Base-by-base conservation (phyloP, 129 eudicot genomes). In the Chrysanthemum seticuspe region DNA sequence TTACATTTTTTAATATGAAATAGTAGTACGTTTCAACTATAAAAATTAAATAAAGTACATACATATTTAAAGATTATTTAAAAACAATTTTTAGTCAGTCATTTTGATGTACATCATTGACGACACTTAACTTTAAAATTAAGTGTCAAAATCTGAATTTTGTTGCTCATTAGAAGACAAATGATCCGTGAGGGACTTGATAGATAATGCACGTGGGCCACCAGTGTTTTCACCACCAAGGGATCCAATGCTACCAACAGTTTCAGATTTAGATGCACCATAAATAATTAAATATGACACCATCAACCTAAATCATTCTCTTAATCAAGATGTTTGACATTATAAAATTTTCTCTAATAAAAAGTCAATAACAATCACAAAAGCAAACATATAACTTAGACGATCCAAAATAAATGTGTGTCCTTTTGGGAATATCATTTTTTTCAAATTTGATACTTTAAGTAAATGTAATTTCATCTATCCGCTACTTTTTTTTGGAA, bases 151-250 rank as follows among this genome's bases (percentile, higher is more conserved):
- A 69, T 29, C 5, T 13, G 4, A 2, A 47, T 45, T 12, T 13
- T 54, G 56, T 34, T 18, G 57, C 9, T 57, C 66, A 71, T 58
- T 71, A 34, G 44, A 72, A 72, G 67, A 72, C 76, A 72, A 72
- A 72, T 72, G 76, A 72, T 72, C 76, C 76, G 76, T 72, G 68
- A 72, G 68, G 57, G 76, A 25, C 76, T 59, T 31, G 54, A 72
- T 72, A 58, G 68, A 72, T 49, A 49, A 18, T 67, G 57, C 72
- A 67, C 76, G 45, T 72, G 76, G 76, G 55, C 76, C 76, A 44
- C 66, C 67, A 72, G 51, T 66, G 71, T 66, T 66, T 64, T 66
- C 58, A 67, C 72, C 13, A 66, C 40, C 75, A 21, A 72, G 60
- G 76, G 58, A 72, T 72, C 76, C 76, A n/a, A 72, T 58, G 76